Evolutionary conservation across 306 rosid genomes (phyloP).

Genomic region (Cicer arietinum): DNA sequence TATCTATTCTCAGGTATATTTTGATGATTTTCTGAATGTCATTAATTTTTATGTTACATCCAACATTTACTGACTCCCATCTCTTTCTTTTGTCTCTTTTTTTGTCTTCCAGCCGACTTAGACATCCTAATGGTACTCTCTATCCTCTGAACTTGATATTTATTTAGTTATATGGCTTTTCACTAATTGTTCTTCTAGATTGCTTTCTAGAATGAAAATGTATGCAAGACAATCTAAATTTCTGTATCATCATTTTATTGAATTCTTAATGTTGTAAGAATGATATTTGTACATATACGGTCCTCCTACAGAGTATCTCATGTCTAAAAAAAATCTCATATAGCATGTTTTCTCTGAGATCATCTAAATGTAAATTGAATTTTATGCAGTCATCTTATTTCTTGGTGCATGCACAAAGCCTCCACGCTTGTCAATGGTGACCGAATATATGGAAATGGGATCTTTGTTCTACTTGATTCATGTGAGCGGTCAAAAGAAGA

Average conservation of each 20-base stretch:
- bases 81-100: neutral
- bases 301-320: constrained; percentile 18
- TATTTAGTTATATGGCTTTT: constrained; percentile 31
- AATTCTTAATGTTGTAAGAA: constrained; percentile 1
- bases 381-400: constrained; percentile 86
- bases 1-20: constrained; percentile 87
- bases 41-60: constrained; percentile 35
- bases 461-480: constrained; percentile 92
- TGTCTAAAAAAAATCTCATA: constrained; percentile 1
- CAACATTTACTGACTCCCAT: constrained; percentile 46
- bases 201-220: constrained; percentile 29
- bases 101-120: constrained; percentile 76
- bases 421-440: constrained; percentile 92
- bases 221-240: constrained; percentile 27
- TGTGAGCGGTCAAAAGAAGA: constrained; percentile 89
- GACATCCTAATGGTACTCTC: constrained; percentile 95
- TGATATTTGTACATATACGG: constrained; percentile 18
- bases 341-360: constrained; percentile 34
- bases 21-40: constrained; percentile 32
- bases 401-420: constrained; percentile 99
- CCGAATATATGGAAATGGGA: constrained; percentile 98
- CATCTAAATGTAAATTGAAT: constrained; percentile 38
- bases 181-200: constrained; percentile 32
- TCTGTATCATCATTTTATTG: constrained; percentile 4
- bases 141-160: constrained; percentile 35